Conservation (phyloP, 2,329 filamentous ascomycete genomes). For the Arthrobotrys megalospora region DNA sequence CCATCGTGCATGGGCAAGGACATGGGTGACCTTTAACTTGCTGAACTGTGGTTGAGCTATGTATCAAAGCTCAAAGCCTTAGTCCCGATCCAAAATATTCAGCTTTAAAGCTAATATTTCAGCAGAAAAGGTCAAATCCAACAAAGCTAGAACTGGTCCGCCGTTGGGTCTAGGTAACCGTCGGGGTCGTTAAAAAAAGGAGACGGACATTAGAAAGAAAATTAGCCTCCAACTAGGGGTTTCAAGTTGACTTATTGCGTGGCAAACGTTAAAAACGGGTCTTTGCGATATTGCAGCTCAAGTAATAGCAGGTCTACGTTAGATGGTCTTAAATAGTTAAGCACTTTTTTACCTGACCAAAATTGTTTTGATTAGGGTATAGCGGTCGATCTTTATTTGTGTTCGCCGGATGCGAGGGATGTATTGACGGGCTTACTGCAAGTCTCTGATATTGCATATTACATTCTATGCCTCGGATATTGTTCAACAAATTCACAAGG, state of each 20-base stretch:
- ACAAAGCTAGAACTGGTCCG: slow-evolving; percentile 25
- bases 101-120: slow-evolving; percentile 31
- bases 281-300: slow-evolving; percentile 42
- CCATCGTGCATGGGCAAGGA: slow-evolving; percentile 35
- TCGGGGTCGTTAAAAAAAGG: slow-evolving; percentile 42
- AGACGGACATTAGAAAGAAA: slow-evolving; percentile 31
- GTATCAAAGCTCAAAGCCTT: slow-evolving; percentile 2
- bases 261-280: slow-evolving; percentile 49
- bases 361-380: slow-evolving; percentile 43
- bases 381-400: slow-evolving; percentile 48
- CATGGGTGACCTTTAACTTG: slow-evolving; percentile 28
- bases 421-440: slow-evolving; percentile 5
- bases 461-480: slow-evolving; percentile 19
- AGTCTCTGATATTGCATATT: slow-evolving; percentile 29
- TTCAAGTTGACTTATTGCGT: slow-evolving; percentile 61
- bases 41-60: slow-evolving; percentile 12
- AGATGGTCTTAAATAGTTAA: slow-evolving; percentile 20
- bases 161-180: slow-evolving; percentile 42
- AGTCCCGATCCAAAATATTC: slow-evolving; percentile 20
- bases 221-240: slow-evolving; percentile 24
- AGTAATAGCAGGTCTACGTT: slow-evolving; percentile 14
- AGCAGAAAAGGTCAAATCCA: slow-evolving; percentile 14
- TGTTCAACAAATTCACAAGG: slow-evolving; percentile 4
- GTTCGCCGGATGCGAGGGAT: slow-evolving; percentile 55
- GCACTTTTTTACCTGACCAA: slow-evolving; percentile 7